phyloP scores from a whole-genome alignment of 495 filamentous ascomycete species.

The Penicillium pancosmium region DNA sequence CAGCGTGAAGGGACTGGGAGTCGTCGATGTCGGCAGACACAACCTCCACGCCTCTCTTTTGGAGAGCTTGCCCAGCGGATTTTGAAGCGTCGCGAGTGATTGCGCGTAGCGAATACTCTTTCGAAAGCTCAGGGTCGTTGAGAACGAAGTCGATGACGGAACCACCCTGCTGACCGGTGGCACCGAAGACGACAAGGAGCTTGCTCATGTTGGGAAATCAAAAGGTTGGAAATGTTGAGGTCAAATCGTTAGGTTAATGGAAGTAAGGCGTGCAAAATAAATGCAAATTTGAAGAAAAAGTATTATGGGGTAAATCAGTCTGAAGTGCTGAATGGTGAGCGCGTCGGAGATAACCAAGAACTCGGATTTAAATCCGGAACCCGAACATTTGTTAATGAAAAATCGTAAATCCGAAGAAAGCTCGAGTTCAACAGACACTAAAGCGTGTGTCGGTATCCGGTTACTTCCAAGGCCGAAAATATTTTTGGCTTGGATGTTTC shows the following conservation, averaged over 20 bases:
- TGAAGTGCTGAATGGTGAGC: not conserved
- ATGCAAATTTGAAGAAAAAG: no score
- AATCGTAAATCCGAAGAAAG: not conserved
- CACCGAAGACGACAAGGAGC: conserved; percentile 61
- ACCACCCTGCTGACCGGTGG: conserved; percentile 64
- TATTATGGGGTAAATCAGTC: no score
- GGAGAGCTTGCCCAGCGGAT: conserved; percentile 31
- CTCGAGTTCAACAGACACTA: no score
- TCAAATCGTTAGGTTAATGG: no score
- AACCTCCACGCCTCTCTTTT: conserved; percentile 47
- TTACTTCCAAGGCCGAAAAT: no score
- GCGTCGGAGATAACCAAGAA: not conserved
- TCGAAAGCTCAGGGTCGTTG: conserved; percentile 47
- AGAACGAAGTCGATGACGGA: conserved; percentile 58
- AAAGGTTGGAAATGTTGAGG: not conserved
- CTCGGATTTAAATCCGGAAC: not conserved
- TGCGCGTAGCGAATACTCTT: conserved; percentile 55
- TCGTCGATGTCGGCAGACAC: conserved; percentile 49
- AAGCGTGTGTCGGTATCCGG: no score
- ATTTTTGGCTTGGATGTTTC: no score
- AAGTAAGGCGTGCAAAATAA: no score
- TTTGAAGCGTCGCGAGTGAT: conserved; percentile 46
- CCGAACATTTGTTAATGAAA: not conserved
- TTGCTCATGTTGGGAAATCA: conserved; percentile 41
- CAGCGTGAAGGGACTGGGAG: conserved; percentile 41